phyloP scores from a whole-genome alignment of 306 rosid genomes.

The Trichosanthes truncata region DNA sequence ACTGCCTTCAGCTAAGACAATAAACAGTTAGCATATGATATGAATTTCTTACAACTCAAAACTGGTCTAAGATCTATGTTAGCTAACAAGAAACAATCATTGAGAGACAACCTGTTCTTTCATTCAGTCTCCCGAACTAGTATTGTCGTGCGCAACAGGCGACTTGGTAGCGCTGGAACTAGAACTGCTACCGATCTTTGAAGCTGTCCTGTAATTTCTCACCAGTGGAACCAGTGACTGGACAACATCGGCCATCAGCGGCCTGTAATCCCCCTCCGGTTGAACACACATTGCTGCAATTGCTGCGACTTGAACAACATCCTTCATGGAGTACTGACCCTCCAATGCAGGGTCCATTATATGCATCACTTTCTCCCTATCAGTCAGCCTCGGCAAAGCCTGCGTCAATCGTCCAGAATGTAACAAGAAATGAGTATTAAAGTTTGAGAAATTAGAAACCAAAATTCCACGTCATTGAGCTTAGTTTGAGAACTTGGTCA shows the following conservation, averaged over 20 bases:
- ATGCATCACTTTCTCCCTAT: constrained; percentile 69
- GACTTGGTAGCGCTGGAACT: constrained; percentile 45
- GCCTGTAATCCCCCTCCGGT: constrained; percentile 90
- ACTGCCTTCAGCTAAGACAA: not conserved
- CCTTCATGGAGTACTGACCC: constrained; percentile 89
- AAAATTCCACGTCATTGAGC: not conserved
- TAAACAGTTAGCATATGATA: not conserved
- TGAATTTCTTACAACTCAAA: not conserved
- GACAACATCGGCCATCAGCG: constrained; percentile 95
- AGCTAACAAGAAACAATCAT: constrained; percentile 7
- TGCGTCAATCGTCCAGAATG: constrained; percentile 9
- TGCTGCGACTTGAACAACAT: constrained; percentile 89
- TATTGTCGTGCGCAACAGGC: constrained; percentile 31
- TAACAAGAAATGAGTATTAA: constrained; percentile 6
- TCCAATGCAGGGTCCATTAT: constrained; percentile 89
- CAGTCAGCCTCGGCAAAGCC: constrained; percentile 87
- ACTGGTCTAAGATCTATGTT: constrained; percentile 18
- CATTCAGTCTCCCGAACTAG: constrained; percentile 24
- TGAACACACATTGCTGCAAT: constrained; percentile 96
- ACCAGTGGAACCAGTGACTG: constrained; percentile 83
- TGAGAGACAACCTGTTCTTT: constrained; percentile 1
- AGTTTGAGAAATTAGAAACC: not conserved
- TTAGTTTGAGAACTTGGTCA: not conserved
- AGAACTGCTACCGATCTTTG: constrained; percentile 49
- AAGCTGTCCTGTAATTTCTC: constrained; percentile 43